Base-by-base conservation (phyloP, 371 early-diverging fungal species). In the Circinella umbellata region DNA sequence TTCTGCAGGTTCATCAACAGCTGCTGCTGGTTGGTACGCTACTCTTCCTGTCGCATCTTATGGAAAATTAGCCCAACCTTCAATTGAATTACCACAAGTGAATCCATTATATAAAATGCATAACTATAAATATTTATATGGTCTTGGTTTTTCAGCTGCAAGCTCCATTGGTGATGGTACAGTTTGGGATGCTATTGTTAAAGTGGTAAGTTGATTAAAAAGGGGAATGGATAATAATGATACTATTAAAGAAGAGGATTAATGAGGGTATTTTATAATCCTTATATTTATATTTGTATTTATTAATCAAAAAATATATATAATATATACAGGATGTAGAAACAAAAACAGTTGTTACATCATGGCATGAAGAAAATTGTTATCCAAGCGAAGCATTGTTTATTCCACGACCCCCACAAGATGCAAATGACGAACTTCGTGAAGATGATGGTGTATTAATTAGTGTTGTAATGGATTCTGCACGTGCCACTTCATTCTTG, bases 351-450 rank as follows among this genome's bases (percentile, higher is more conserved):
- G 69, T 81, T 27, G 70, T 70, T 11, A 79, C 76, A 27, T 68
- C 68, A 5, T 89, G 89, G 89, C 79, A 85, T 55, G 80, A 87
- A 70, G 79, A 79, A 37, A 70, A 81, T 54, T 94, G 94, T 71
- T 93, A 86, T 63, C 94, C 94, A 48, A 88, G 92, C 39, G 91
- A 93, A 77, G 86, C 92, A 0, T 75, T 89, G 14, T 93, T 92
- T 79, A 82, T 94, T 34, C 91, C 92, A 48, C 80, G 79, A 34
- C 78, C 78, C 8, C 42, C 67, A 36, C 71, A 71, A 14, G 75
- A 75, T 38, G 71, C 67, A 69, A 75, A 71, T 35, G 83, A 80
- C 36, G 94, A 63, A 38, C 49, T 63, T 34, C 46, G 39, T 17
- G 69, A 94, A 76, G 94, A 93, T 76, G 87, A 87, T 38, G 95